Evolutionary conservation across 2,329 filamentous ascomycete genomes (phyloP), one percentile per base, ranked within the genome.

Genomic region (Fusarium anthophilum): DNA sequence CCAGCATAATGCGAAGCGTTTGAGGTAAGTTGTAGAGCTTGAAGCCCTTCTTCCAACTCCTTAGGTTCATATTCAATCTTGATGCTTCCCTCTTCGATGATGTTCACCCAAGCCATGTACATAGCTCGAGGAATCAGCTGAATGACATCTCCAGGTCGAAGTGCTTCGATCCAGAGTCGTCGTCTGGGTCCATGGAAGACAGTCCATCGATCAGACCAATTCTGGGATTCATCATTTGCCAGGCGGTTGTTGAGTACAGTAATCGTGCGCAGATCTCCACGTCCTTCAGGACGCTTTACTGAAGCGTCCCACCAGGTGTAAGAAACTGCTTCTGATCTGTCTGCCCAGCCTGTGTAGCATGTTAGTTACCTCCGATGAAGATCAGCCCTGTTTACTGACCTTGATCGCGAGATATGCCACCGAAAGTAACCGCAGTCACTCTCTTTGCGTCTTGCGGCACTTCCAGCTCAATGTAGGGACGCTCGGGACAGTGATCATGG

Each of bases 221-320:
- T 15, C 12, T 69, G 58, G 4, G 69, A 64, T 0, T 75, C 57
- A 1, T 51, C 30, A 1, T 75, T 68, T 1, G 73, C 70, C 1
- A 65, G 43, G 2, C 73, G 70, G 11, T 76, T 75, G 9, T 70
- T 56, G 2, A 62, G 45, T 6, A 74, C 54, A 0, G 55, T 63
- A 4, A 76, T 74, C 0, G 64, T 75, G 1, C 70, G 73, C 0
- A 76, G 32, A 22, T 74, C 66, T 24, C 69, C 63, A 2, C 73
- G 69, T 9, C 73, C 70, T 30, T 76, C 70, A 1, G 73, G 66
- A 0, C 73, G 69, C 2, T 68, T 65, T 9, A 71, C 73, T 9
- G 62, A 63, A 0, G 73, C 70, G 8, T 76, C 73, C 8, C 75
- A 76, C 73, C 73, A 76, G 2, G 73, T 76, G 20, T 37, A 76